Conservation (phyloP, 1,284 basidiomycete genomes). For the Austroboletus olivaceoglutinosus region DNA sequence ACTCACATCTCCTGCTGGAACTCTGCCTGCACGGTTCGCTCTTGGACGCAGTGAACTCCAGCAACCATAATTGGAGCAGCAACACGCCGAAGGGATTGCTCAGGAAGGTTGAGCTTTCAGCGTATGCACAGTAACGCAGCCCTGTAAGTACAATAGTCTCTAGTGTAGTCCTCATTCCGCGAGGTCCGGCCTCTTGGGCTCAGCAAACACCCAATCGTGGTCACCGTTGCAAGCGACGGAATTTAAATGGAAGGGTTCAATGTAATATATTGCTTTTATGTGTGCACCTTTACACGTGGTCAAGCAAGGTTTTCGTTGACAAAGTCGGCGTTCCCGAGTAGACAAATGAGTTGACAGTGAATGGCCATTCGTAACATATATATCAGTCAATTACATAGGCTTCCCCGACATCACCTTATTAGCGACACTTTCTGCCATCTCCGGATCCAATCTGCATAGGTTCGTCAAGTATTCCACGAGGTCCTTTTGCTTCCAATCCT, state of each 20-base stretch:
- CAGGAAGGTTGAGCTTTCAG: conserved; percentile 71
- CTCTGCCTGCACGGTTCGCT: conserved; percentile 91
- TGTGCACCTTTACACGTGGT: too few relatives aligned
- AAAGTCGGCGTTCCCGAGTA: too few relatives aligned
- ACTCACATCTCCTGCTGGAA: conserved; percentile 88
- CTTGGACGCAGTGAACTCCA: conserved; percentile 86
- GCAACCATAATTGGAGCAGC: conserved; percentile 81
- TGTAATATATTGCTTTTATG: too few relatives aligned
- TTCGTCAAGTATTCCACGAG: background rate
- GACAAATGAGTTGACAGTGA: too few relatives aligned
- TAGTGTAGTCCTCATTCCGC: too few relatives aligned
- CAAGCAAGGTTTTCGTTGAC: too few relatives aligned
- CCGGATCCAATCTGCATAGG: background rate
- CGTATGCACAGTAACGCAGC: conserved; percentile 30
- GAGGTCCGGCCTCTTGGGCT: background rate
- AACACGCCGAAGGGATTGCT: conserved; percentile 83
- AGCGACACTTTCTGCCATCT: background rate
- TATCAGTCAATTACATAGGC: too few relatives aligned
- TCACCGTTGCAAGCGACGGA: too few relatives aligned
- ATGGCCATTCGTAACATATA: too few relatives aligned
- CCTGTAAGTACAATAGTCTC: too few relatives aligned
- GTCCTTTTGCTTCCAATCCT: background rate
- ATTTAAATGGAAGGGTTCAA: too few relatives aligned
- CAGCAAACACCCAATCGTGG: conserved; percentile 24
- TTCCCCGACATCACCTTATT: too few relatives aligned